Base-by-base conservation (phyloP, 2,329 filamentous ascomycete genomes). In the Chaetomiaceae sp. region DNA sequence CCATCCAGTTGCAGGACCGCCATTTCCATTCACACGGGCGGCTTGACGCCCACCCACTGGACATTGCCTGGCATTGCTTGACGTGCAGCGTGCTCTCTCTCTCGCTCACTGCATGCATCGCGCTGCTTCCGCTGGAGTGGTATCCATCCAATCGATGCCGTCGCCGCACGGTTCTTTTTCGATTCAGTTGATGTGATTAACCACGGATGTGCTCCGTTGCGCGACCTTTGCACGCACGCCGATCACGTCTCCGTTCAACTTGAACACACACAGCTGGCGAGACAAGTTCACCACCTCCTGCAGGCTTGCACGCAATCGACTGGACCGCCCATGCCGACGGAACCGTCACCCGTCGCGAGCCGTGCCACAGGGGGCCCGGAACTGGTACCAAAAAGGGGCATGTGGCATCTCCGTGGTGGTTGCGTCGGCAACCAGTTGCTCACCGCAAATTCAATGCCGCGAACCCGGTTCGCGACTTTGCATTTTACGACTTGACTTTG, bases 361-460 rank as follows among this genome's bases (percentile, higher is more conserved):
- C 15, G 41, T 38, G 22, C 22, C 38, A 32, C 47, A 29, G 6
- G 30, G 9, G 14, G 11, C 8, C 24, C n/a, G n/a, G n/a, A 20
- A n/a, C 8, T 12, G 45, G 22, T 1, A 10, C 24, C 33, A 29
- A 27, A 42, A 42, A 36, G 42, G 42, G 47, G 27, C 33, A 45
- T 27, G 42, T 30, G 26, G n/a, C n/a, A n/a, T n/a, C n/a, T 14
- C 27, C 19, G 38, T 33, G 15, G n/a, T n/a, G n/a, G n/a, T n/a
- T n/a, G n/a, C n/a, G n/a, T n/a, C n/a, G n/a, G n/a, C n/a, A n/a
- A n/a, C 27, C 37, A 20, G 14, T 15, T 26, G 38, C 30, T 47
- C 17, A 51, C 49, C 49, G 49, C 34, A 46, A 46, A 43, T 12
- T 20, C 27, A 7, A 29, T 12, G n/a, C 17, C 17, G 3, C 14